Conservation (phyloP, 129 eudicot species). For the Smallanthus sonchifolius region DNA sequence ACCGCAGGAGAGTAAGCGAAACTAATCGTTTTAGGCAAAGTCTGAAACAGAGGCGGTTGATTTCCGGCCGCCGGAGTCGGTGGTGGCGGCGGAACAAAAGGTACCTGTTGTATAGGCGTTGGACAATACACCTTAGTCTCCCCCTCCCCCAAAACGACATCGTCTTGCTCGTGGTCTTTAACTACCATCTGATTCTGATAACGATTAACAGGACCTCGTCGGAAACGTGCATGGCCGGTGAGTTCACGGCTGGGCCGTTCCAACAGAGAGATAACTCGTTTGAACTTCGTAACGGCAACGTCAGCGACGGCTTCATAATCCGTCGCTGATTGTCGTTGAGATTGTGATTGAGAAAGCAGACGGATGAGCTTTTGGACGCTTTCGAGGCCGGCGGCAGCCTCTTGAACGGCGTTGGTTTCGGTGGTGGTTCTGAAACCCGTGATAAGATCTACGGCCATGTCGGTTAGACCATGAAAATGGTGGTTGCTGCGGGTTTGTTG, state of each 20-base stretch:
- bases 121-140: slow-evolving; percentile 64
- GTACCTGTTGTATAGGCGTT: slow-evolving; percentile 74
- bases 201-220: slow-evolving; percentile 55
- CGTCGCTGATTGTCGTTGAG: slow-evolving; percentile 18
- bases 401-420: slow-evolving; percentile 54
- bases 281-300: slow-evolving; percentile 64
- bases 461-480: slow-evolving; percentile 1
- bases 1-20: slow-evolving; percentile 59
- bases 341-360: slow-evolving; percentile 40
- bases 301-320: slow-evolving; percentile 67
- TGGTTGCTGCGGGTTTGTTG: background rate
- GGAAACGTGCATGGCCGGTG: slow-evolving; percentile 89
- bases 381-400: slow-evolving; percentile 81
- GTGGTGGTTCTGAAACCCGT: slow-evolving; percentile 36
- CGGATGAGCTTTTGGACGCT: slow-evolving; percentile 65
- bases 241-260: slow-evolving; percentile 45
- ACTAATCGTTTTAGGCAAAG: slow-evolving; percentile 53
- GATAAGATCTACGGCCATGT: slow-evolving; percentile 79
- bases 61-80: background rate
- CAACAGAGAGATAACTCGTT: slow-evolving; percentile 65
- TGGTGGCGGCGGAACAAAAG: slow-evolving; percentile 22
- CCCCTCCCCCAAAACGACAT: slow-evolving; percentile 13
- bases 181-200: background rate
- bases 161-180: background rate
- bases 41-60: slow-evolving; percentile 21